Evolutionary conservation across 2,329 filamentous ascomycete genomes (phyloP).

Genomic region (Cadophora luteo-olivacea): DNA sequence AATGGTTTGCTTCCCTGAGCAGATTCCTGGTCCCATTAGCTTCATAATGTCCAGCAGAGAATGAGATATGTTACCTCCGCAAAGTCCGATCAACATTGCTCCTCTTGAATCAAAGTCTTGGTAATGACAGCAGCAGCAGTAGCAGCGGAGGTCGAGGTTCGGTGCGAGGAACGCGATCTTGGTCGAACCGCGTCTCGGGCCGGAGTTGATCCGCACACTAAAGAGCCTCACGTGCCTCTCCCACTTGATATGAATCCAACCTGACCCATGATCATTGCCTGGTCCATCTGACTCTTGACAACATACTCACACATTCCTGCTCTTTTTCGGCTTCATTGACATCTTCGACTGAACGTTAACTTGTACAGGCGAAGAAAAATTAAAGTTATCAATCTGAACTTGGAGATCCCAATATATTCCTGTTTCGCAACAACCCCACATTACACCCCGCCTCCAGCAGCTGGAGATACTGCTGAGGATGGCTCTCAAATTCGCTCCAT

Average conservation of each 20-base stretch:
- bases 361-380: neutral
- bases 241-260: conserved; percentile 1
- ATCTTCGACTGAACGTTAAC: neutral
- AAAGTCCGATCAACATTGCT: conserved; percentile 78
- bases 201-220: neutral
- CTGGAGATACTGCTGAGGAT: conserved; percentile 29
- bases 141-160: neutral
- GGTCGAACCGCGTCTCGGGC: neutral
- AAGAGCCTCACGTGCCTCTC: neutral
- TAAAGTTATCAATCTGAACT: neutral
- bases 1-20: conserved; percentile 89
- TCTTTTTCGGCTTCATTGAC: neutral
- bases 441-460: conserved; percentile 11
- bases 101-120: neutral
- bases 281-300: neutral
- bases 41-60: neutral
- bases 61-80: conserved; percentile 62
- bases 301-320: neutral
- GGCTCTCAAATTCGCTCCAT: conserved; percentile 80
- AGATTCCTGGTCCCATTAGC: conserved; percentile 69
- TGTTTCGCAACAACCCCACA: neutral
- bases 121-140: neutral
- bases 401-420: neutral
- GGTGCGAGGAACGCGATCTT: neutral
- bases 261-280: conserved; percentile 12